Evolutionary conservation across 176 grass and related monocot genomes (phyloP).

Genomic region (Miscanthus lutarioriparius): DNA sequence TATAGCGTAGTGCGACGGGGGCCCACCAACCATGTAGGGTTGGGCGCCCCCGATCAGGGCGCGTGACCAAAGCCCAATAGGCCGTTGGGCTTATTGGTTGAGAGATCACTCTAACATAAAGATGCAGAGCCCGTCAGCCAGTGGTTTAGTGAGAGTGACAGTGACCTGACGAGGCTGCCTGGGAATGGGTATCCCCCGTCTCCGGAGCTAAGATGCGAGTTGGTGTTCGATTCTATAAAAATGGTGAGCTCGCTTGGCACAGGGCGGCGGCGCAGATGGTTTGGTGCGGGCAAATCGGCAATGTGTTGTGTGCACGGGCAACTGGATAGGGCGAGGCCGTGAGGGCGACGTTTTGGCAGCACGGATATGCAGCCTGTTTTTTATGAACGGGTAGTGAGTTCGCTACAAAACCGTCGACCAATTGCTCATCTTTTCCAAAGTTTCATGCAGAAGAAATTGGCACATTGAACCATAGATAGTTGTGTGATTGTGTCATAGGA

Average conservation of each 20-base stretch:
- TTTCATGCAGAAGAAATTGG: not conserved
- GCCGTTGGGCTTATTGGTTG: too few relatives aligned
- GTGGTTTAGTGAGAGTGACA: constrained; percentile 22
- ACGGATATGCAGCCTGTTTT: not conserved
- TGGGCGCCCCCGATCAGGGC: too few relatives aligned
- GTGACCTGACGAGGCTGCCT: constrained; percentile 8
- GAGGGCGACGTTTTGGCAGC: too few relatives aligned
- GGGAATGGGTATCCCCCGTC: not conserved
- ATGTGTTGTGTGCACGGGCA: not conserved
- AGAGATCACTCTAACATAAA: too few relatives aligned
- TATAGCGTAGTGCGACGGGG: too few relatives aligned
- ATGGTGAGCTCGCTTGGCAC: not conserved
- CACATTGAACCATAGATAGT: not conserved
- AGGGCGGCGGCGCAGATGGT: not conserved
- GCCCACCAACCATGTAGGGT: too few relatives aligned
- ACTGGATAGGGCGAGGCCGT: not conserved
- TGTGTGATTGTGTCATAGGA: too few relatives aligned
- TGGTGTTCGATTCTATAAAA: not conserved
- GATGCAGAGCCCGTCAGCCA: not conserved
- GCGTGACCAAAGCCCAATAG: too few relatives aligned
- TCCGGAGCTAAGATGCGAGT: not conserved
- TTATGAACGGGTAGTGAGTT: not conserved
- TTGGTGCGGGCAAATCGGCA: not conserved
- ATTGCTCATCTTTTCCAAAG: not conserved
- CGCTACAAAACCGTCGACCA: not conserved